Conservation (phyloP, 768 basidiomycete genomes). For the Naganishia antarctica region DNA sequence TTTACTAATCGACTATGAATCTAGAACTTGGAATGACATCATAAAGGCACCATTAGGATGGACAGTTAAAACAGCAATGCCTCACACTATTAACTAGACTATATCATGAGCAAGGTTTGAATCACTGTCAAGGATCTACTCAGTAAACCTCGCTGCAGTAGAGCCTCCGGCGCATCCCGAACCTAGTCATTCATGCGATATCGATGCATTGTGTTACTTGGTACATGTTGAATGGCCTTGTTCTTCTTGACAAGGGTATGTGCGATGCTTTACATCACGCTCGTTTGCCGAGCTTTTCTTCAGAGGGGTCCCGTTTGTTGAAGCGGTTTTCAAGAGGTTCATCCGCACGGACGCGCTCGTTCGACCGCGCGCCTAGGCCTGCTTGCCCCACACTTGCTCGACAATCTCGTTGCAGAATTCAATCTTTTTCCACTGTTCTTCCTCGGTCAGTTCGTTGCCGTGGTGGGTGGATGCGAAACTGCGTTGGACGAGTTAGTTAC, state of each 20-base stretch:
- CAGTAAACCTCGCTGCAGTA: no score
- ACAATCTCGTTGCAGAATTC: constrained; percentile 30
- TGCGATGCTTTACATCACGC: not conserved
- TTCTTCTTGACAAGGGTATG: constrained; percentile 5
- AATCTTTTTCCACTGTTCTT: constrained; percentile 31
- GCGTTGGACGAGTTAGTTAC: not conserved
- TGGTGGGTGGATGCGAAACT: constrained; percentile 29
- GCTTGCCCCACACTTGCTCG: constrained; percentile 35
- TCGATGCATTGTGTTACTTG: not conserved
- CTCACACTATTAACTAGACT: no score
- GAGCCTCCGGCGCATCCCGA: no score
- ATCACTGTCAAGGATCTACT: no score
- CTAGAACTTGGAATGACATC: no score
- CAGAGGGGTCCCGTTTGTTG: not conserved
- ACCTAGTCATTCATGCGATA: not conserved
- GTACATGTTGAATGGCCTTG: constrained; percentile 21
- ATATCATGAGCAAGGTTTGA: no score
- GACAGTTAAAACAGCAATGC: no score
- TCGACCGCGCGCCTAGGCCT: no score
- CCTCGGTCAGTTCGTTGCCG: constrained; percentile 33
- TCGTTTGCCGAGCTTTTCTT: no score
- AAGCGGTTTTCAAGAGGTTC: constrained; percentile 2
- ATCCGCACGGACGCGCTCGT: no score
- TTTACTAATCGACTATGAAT: no score
- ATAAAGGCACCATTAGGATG: no score